These are phyloP conservation scores for Coniochaeta hoffmannii DNA, from an alignment of 2,329 filamentous ascomycete species.

Conservation along the genomic window DNA sequence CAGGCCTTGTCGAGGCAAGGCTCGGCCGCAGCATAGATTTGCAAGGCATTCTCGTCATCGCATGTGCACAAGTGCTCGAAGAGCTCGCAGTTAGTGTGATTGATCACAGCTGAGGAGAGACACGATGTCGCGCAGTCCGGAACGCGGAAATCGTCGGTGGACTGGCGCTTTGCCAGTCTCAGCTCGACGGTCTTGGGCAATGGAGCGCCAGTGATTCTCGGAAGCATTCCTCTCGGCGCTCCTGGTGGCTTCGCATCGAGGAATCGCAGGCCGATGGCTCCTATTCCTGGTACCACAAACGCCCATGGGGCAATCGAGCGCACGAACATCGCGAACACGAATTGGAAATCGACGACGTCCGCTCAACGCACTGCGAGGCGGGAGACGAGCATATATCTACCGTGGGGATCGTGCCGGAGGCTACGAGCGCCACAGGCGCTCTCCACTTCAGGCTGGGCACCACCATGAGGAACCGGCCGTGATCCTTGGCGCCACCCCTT, in stretches of 20 bases:
- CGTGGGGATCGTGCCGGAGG: too few relatives aligned
- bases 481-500: conserved; percentile 2
- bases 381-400: background rate
- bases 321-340: background rate
- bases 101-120: background rate
- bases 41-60: background rate
- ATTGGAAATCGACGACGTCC: background rate
- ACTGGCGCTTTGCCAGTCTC: background rate
- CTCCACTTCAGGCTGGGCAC: background rate
- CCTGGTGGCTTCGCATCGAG: background rate
- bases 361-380: background rate
- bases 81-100: background rate
- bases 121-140: background rate
- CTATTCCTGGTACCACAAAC: background rate
- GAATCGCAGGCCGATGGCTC: background rate
- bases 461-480: background rate
- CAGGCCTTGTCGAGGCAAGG: background rate
- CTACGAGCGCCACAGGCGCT: too few relatives aligned
- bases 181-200: background rate
- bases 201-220: background rate
- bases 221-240: background rate
- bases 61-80: background rate
- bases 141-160: background rate
- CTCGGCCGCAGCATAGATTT: background rate
- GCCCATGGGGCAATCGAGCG: background rate